Evolutionary conservation across 208 protist genomes (phyloP).

Genomic region (Leishmania gerbilli): DNA sequence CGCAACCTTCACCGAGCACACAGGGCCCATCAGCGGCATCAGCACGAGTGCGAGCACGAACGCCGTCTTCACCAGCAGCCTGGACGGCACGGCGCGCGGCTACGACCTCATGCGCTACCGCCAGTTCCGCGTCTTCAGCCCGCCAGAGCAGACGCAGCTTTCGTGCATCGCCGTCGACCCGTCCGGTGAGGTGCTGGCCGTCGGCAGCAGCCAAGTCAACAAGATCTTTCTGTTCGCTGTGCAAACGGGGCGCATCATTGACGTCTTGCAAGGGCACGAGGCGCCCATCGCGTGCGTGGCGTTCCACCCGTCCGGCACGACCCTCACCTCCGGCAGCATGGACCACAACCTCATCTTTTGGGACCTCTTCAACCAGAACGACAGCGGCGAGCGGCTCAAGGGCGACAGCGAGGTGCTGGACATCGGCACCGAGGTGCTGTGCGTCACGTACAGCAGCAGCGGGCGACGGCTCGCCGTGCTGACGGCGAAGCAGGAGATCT

Average conservation of each 20-base stretch:
- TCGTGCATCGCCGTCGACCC: slow-evolving; percentile 93
- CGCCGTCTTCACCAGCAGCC: slow-evolving; percentile 91
- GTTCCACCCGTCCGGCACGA: slow-evolving; percentile 89
- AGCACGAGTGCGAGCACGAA: slow-evolving; percentile 80
- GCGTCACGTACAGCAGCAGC: slow-evolving; percentile 84
- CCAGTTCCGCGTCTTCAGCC: slow-evolving; percentile 87
- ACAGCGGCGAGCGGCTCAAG: slow-evolving; percentile 86
- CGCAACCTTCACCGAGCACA: slow-evolving; percentile 93
- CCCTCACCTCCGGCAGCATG: slow-evolving; percentile 83
- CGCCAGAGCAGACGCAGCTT: slow-evolving; percentile 81
- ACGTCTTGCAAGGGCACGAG: slow-evolving; percentile 91
- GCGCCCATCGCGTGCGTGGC: slow-evolving; percentile 84
- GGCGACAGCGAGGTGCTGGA: slow-evolving; percentile 83
- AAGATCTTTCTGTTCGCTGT: slow-evolving; percentile 91
- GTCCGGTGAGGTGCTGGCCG: slow-evolving; percentile 88
- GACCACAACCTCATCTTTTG: slow-evolving; percentile 91
- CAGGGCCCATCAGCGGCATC: slow-evolving; percentile 83
- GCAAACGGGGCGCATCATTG: slow-evolving; percentile 91
- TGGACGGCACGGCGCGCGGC: slow-evolving; percentile 91
- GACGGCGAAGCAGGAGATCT: slow-evolving; percentile 83
- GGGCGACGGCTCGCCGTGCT: slow-evolving; percentile 86
- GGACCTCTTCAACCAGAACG: slow-evolving; percentile 89
- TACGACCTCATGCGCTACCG: slow-evolving; percentile 93
- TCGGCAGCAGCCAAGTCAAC: slow-evolving; percentile 80
- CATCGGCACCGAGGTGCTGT: slow-evolving; percentile 83